Conservation (phyloP, 768 basidiomycete species). For the Obba rivulosa region DNA sequence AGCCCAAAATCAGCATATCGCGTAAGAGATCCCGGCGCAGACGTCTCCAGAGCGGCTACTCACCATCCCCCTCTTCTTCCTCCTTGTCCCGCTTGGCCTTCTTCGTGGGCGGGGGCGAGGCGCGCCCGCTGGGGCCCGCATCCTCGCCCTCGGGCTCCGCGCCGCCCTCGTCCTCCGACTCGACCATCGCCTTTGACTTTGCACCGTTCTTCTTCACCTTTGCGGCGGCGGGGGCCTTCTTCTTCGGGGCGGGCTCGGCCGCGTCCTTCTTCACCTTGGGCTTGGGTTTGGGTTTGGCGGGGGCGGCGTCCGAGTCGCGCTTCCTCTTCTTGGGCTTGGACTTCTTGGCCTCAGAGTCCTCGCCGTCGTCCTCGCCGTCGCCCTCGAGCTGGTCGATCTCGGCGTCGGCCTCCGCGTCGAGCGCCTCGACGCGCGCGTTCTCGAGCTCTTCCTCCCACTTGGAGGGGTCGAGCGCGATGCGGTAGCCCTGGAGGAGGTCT, state of each 20-base stretch:
- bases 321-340: conserved; percentile 54
- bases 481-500: conserved; percentile 73
- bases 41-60: conserved; percentile 18
- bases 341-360: conserved; percentile 40
- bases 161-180: conserved; percentile 52
- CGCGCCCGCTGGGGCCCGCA: conserved; percentile 45
- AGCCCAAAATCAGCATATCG: background rate
- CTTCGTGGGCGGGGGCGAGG: conserved; percentile 60
- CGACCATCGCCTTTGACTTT: conserved; percentile 59
- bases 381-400: conserved; percentile 64
- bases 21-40: too few species aligned
- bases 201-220: conserved; percentile 50
- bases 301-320: conserved; percentile 48
- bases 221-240: conserved; percentile 24
- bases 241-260: conserved; percentile 33
- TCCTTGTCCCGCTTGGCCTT: conserved; percentile 58
- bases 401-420: conserved; percentile 47
- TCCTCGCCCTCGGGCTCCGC: conserved; percentile 33
- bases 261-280: conserved; percentile 41
- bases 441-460: conserved; percentile 54
- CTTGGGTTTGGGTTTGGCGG: conserved; percentile 37
- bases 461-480: conserved; percentile 67
- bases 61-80: conserved; percentile 56
- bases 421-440: conserved; percentile 26
- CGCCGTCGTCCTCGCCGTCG: conserved; percentile 42